Percentiles rank a stretch among this genome's conserved stretches.
Conservation (phyloP, 306 rosid genomes). For the Canavalia gladiata region DNA sequence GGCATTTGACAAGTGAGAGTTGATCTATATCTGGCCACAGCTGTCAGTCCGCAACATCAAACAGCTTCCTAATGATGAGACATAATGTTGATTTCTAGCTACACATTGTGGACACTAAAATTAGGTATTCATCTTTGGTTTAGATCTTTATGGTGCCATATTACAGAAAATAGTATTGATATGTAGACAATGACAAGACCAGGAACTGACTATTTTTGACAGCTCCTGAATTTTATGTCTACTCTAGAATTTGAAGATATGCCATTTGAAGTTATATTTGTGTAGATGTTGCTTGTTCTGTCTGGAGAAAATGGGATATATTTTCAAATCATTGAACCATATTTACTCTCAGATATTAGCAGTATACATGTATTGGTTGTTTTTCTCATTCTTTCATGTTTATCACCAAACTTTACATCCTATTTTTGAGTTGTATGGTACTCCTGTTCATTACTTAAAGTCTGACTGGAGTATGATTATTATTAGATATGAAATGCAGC, state of each 20-base stretch:
- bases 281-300: conserved; percentile 9
- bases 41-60: not conserved
- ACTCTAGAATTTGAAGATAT: conserved; percentile 9
- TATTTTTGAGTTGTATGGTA: conserved; percentile 24
- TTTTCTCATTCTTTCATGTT: conserved; percentile 4
- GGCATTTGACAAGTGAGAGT: conserved; percentile 28
- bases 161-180: not conserved
- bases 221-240: conserved; percentile 27
- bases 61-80: conserved; percentile 2
- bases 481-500: not conserved
- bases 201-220: not conserved
- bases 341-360: not conserved
- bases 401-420: not conserved
- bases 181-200: not conserved
- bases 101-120: conserved; percentile 2
- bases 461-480: conserved; percentile 15
- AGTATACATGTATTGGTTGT: conserved; percentile 13
- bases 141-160: not conserved
- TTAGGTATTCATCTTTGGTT: conserved; percentile 25
- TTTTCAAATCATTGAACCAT: conserved; percentile 5
- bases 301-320: not conserved
- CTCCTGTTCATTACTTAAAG: not conserved
- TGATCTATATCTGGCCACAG: not conserved
- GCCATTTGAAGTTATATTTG: not conserved
- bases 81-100: conserved; percentile 12